Percentiles rank a stretch among this genome's conserved stretches.
Evolutionary conservation across 2,329 filamentous ascomycete species (phyloP).

Genomic region (Macroventuria anomochaeta): DNA sequence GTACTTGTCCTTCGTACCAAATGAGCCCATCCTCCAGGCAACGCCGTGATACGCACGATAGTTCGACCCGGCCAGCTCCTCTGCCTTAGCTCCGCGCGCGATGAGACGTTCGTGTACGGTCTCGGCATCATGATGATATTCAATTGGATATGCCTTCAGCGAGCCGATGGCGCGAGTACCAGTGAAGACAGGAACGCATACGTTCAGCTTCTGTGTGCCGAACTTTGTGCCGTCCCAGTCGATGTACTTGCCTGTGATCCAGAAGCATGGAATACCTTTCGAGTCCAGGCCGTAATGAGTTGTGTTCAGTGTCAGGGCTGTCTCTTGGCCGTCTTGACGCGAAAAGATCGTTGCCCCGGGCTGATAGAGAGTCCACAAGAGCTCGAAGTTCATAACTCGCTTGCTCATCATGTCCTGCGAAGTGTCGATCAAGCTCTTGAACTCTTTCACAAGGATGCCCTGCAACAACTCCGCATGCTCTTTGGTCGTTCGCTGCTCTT

Average conservation of each 20-base stretch:
- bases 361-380: constrained; percentile 53
- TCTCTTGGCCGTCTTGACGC: constrained; percentile 30
- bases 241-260: constrained; percentile 32
- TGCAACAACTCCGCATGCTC: constrained; percentile 50
- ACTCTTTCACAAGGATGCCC: constrained; percentile 46
- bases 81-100: constrained; percentile 81
- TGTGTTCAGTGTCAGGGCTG: constrained; percentile 14
- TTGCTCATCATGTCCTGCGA: constrained; percentile 47
- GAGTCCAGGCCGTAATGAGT: constrained; percentile 30
- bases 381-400: constrained; percentile 48
- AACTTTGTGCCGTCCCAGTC: constrained; percentile 45
- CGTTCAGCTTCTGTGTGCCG: constrained; percentile 28
- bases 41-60: constrained; percentile 80
- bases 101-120: constrained; percentile 70
- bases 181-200: constrained; percentile 62
- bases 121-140: constrained; percentile 75
- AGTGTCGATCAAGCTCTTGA: constrained; percentile 48
- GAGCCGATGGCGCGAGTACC: constrained; percentile 81
- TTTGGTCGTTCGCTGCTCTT: constrained; percentile 25
- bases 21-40: constrained; percentile 35
- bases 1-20: constrained; percentile 40
- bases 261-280: constrained; percentile 25
- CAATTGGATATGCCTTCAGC: constrained; percentile 75
- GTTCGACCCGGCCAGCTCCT: constrained; percentile 75
- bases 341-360: constrained; percentile 38